Evolutionary conservation across 495 filamentous ascomycete genomes (phyloP), one percentile per base, ranked within the genome.

Genomic region (Aspergillus leporis): DNA sequence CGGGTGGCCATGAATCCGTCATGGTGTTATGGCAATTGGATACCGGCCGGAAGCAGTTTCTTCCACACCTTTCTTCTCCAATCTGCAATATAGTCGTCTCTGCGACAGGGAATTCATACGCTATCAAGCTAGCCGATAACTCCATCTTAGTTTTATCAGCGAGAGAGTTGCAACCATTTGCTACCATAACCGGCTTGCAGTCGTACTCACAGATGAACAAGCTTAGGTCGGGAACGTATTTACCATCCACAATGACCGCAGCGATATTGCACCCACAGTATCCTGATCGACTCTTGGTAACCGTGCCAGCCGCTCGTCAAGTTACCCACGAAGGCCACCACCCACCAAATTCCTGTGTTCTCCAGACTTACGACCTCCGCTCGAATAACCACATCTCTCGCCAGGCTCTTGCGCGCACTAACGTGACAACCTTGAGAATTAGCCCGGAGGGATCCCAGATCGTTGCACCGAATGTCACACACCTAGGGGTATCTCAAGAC

Each of bases 21-120:
- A 75, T 99, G 50, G 90, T 97, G 16, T 73, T 97, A n/a, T 99
- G 93, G 92, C 94, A 99, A 70, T 73, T 98, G 19, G 91, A 94
- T 59, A 97, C 93, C 2, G 85, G 85, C 31, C 85, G 85, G 59
- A 84, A 84, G 62, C 87, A 93, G 64, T 89, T 83, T 69, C 74
- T 99, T 8, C 94, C 94, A 1, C 92, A 99, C 79, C 81, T 99
- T 38, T 88, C 88, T 7, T 87, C 91, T 5, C 80, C 85, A 6
- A 89, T 99, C 30, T 86, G 91, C 67, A 90, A 87, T 66, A 82
- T 98, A 45, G 85, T 90, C 16, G 83, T 98, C 34, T 97, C 93
- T 8, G 85, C 89, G 5, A 75, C 68, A 28, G 93, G 93, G 10
- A 82, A 88, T 48, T 87, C 88, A 0, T 98, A 97, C 66, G 88